Conservation (phyloP, 208 protist genomes). For the Trypanosoma congolense region DNA sequence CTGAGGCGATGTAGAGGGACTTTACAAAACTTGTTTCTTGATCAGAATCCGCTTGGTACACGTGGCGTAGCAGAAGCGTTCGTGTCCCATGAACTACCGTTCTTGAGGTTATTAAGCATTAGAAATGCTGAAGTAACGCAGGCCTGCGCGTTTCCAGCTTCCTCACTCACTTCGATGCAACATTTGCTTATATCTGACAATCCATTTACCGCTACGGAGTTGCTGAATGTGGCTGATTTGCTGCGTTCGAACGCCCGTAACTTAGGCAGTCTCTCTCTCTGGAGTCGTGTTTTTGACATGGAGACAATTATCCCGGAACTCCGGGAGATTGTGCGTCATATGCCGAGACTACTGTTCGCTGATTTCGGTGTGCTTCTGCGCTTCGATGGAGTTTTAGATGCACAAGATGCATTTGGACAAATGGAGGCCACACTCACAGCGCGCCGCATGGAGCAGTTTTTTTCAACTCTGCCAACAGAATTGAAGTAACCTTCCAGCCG, state of each 20-base stretch:
- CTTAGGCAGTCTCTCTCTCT: conserved; percentile 51
- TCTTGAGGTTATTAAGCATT: conserved; percentile 38
- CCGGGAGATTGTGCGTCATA: conserved; percentile 23
- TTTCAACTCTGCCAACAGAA: not conserved
- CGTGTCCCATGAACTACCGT: conserved; percentile 18
- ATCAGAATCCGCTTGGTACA: conserved; percentile 42
- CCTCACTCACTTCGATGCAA: conserved; percentile 29
- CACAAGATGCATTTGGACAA: conserved; percentile 33
- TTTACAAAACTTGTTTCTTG: conserved; percentile 52
- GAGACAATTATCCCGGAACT: conserved; percentile 28
- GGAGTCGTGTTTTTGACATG: conserved; percentile 60
- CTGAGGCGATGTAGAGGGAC: conserved; percentile 30
- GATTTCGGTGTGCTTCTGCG: conserved; percentile 62
- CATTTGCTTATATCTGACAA: conserved; percentile 52
- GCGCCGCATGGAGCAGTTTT: conserved; percentile 25
- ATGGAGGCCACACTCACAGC: conserved; percentile 41
- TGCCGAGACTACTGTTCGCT: conserved; percentile 39
- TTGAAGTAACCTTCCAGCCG: not conserved
- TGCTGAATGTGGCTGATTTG: conserved; percentile 26
- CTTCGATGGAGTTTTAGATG: conserved; percentile 36
- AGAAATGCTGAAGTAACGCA: conserved; percentile 29
- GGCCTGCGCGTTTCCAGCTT: conserved; percentile 21
- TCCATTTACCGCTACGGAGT: conserved; percentile 15
- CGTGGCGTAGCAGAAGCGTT: conserved; percentile 28
- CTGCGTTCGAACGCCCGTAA: conserved; percentile 14